Evolutionary conservation across 768 basidiomycete species (phyloP).

Genomic region (Leccinellum rugosiceps): DNA sequence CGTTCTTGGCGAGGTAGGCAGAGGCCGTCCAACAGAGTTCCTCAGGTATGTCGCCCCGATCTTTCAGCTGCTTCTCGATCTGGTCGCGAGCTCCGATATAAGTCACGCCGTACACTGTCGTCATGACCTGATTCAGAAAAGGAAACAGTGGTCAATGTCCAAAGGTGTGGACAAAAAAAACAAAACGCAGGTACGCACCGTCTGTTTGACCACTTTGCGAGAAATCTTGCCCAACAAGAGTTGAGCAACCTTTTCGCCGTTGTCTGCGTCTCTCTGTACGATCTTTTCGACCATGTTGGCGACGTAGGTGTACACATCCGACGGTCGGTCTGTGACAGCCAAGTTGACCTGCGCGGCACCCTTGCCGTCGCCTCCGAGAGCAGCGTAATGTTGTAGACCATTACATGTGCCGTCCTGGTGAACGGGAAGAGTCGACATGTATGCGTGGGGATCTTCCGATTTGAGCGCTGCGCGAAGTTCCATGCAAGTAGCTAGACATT

Average conservation of each 20-base stretch:
- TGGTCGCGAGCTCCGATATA: constrained; percentile 93
- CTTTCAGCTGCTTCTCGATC: constrained; percentile 84
- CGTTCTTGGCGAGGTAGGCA: constrained; percentile 77
- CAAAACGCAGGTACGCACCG: constrained; percentile 48
- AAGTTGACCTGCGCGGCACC: constrained; percentile 95
- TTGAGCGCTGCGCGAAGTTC: constrained; percentile 82
- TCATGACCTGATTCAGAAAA: constrained; percentile 72
- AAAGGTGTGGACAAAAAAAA: neutral
- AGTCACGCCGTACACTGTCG: constrained; percentile 97
- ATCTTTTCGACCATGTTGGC: constrained; percentile 78
- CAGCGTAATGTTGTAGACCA: constrained; percentile 97
- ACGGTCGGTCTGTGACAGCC: constrained; percentile 75
- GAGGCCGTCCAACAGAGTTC: constrained; percentile 75
- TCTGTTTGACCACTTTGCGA: constrained; percentile 97
- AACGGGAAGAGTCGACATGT: constrained; percentile 73
- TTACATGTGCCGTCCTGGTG: constrained; percentile 99
- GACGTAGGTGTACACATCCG: constrained; percentile 94
- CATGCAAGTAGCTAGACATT: constrained; percentile 89
- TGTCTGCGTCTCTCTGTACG: constrained; percentile 53
- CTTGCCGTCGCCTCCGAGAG: constrained; percentile 85
- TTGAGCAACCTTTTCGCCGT: constrained; percentile 51
- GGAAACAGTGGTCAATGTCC: neutral
- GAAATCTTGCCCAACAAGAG: constrained; percentile 75
- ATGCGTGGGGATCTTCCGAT: constrained; percentile 57
- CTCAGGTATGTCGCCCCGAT: constrained; percentile 64